Conservation (phyloP, 208 protist genomes). For the Kentomonas sorsogonicus region DNA sequence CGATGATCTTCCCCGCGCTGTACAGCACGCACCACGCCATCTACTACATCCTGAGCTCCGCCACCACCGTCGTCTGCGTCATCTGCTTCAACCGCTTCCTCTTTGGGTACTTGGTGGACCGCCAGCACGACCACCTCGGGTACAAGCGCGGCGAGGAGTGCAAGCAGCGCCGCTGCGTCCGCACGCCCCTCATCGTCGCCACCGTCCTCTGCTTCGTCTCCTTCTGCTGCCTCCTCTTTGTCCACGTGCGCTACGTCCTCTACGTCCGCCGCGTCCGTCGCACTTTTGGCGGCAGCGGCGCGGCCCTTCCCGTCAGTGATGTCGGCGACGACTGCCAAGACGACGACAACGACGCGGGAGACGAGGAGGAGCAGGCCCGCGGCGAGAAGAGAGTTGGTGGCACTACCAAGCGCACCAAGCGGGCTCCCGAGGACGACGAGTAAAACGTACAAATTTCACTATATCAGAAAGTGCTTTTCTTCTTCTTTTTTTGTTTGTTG, state of each 20-base stretch:
- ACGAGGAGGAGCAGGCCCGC: too few species aligned
- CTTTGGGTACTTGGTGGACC: constrained; percentile 53
- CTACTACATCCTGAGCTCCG: constrained; percentile 64
- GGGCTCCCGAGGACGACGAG: too few species aligned
- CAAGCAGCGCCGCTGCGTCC: constrained; percentile 29
- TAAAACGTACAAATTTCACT: too few species aligned
- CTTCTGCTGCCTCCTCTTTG: too few species aligned
- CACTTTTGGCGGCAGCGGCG: neutral
- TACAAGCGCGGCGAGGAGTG: constrained; percentile 31
- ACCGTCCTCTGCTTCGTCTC: constrained; percentile 7
- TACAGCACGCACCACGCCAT: constrained; percentile 42
- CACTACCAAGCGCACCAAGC: too few species aligned
- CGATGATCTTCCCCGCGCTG: constrained; percentile 59
- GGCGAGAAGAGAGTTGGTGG: too few species aligned
- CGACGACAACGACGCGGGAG: too few species aligned
- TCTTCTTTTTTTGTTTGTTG: too few species aligned
- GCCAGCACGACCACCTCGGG: constrained; percentile 35
- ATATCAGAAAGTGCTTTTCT: too few species aligned
- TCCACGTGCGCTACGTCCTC: neutral
- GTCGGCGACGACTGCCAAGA: too few species aligned
- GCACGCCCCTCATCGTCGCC: constrained; percentile 41
- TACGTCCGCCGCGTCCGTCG: neutral
- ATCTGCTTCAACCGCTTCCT: constrained; percentile 68
- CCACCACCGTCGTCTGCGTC: constrained; percentile 45
- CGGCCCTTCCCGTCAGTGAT: neutral